Conservation (phyloP, 805 yeast species). For the Barnettozyma vustinii region DNA sequence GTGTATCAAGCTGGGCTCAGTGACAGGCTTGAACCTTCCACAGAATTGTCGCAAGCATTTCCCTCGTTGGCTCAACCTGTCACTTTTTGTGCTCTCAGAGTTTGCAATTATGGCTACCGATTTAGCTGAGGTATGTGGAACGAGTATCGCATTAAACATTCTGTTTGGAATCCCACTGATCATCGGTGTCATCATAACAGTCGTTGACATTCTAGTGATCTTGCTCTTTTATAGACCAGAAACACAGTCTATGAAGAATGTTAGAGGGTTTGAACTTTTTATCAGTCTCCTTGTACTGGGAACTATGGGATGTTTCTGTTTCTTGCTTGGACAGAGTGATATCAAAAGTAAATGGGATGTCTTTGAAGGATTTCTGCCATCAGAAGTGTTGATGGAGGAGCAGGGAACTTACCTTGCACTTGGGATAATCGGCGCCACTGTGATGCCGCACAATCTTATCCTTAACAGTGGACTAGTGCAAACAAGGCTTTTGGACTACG, state of each 20-base stretch:
- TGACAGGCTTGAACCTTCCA: slow-evolving; percentile 75
- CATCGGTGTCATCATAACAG: slow-evolving; percentile 73
- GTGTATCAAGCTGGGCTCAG: slow-evolving; percentile 71
- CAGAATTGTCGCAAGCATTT: slow-evolving; percentile 67
- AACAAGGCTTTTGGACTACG: slow-evolving; percentile 74
- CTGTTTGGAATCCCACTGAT: slow-evolving; percentile 68
- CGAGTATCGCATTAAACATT: slow-evolving; percentile 81
- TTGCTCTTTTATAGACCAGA: slow-evolving; percentile 72
- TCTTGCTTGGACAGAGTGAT: slow-evolving; percentile 58
- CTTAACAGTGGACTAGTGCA: slow-evolving; percentile 86
- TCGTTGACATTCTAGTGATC: slow-evolving; percentile 74
- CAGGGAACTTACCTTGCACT: slow-evolving; percentile 70
- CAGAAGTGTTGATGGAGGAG: slow-evolving; percentile 50
- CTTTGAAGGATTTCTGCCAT: slow-evolving; percentile 67
- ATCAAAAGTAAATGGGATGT: slow-evolving; percentile 50
- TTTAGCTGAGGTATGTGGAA: slow-evolving; percentile 90
- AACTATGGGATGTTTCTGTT: slow-evolving; percentile 70
- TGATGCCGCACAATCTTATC: slow-evolving; percentile 88
- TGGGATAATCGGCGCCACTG: slow-evolving; percentile 90
- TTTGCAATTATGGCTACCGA: slow-evolving; percentile 89
- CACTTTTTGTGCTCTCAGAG: slow-evolving; percentile 70
- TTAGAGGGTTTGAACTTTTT: slow-evolving; percentile 71
- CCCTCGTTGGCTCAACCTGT: slow-evolving; percentile 51
- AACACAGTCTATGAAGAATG: slow-evolving; percentile 68
- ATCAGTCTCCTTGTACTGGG: slow-evolving; percentile 66